Conservation (phyloP, 2,329 filamentous ascomycete species). For the Cladophialophora immunda region DNA sequence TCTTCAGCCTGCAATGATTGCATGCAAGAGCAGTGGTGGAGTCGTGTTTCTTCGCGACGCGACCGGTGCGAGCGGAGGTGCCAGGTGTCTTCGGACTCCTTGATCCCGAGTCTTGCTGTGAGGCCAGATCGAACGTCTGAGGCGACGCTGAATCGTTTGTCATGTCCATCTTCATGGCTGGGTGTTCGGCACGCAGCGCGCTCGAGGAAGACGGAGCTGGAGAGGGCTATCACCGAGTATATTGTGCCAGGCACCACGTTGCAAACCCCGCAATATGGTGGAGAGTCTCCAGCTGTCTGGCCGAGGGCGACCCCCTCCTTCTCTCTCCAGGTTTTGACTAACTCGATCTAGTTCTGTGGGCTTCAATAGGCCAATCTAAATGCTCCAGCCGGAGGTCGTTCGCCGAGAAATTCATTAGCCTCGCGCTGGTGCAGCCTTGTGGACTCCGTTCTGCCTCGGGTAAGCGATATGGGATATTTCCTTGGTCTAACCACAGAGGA, state of each 20-base stretch:
- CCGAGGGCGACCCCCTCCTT: neutral
- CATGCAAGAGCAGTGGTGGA: conserved; percentile 10
- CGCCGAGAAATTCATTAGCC: neutral
- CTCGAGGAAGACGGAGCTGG: neutral
- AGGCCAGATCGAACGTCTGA: neutral
- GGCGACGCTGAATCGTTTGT: neutral
- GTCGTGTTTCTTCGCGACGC: neutral
- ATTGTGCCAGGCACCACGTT: neutral
- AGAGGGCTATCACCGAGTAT: neutral
- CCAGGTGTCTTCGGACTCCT: neutral
- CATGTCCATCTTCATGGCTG: neutral
- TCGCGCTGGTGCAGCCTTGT: neutral
- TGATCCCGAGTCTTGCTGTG: neutral
- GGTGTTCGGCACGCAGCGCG: neutral
- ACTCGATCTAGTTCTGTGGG: neutral
- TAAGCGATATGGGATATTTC: neutral
- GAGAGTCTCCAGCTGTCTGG: conserved; percentile 4
- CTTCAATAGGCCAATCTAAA: neutral
- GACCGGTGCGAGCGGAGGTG: neutral
- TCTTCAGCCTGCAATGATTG: conserved; percentile 20
- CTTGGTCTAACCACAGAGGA: neutral
- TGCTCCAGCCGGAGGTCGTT: neutral
- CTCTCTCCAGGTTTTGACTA: neutral
- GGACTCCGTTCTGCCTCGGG: neutral
- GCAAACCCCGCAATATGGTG: neutral